Evolutionary conservation across 2,329 filamentous ascomycete genomes (phyloP).

Genomic region (Claviceps purpurea): DNA sequence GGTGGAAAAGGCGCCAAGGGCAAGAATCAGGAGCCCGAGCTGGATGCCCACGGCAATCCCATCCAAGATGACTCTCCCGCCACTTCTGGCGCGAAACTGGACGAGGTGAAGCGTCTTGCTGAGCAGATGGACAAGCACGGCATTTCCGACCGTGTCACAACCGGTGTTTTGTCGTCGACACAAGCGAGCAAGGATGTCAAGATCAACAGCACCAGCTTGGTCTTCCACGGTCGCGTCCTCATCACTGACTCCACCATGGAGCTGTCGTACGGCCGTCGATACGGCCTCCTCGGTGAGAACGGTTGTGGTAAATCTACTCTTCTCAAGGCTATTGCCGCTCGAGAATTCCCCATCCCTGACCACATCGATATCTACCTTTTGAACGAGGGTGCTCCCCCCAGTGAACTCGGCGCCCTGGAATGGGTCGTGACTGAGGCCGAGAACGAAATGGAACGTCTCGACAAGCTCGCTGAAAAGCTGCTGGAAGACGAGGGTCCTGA

Average conservation of each 20-base stretch:
- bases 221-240: conserved; percentile 95
- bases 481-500: conserved; percentile 89
- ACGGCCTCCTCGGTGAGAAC: conserved; percentile 95
- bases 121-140: conserved; percentile 94
- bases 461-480: conserved; percentile 77
- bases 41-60: conserved; percentile 49
- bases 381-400: conserved; percentile 89
- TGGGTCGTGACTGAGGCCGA: conserved; percentile 96
- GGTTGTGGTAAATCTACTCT: conserved; percentile 98
- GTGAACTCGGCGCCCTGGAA: conserved; percentile 79
- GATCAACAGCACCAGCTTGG: conserved; percentile 82
- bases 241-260: conserved; percentile 91
- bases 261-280: conserved; percentile 81
- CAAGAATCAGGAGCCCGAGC: conserved; percentile 56
- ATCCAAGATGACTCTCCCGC: conserved; percentile 49
- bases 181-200: conserved; percentile 85
- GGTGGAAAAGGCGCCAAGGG: conserved; percentile 54
- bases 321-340: conserved; percentile 82
- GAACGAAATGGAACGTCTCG: conserved; percentile 80
- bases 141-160: conserved; percentile 94
- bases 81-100: conserved; percentile 58
- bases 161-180: conserved; percentile 83
- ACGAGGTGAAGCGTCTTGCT: conserved; percentile 74
- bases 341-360: conserved; percentile 91
- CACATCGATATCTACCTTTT: conserved; percentile 97